phyloP scores from a whole-genome alignment of 192 early-diverging fungal genomes.

The Backusella mclennaniae region DNA sequence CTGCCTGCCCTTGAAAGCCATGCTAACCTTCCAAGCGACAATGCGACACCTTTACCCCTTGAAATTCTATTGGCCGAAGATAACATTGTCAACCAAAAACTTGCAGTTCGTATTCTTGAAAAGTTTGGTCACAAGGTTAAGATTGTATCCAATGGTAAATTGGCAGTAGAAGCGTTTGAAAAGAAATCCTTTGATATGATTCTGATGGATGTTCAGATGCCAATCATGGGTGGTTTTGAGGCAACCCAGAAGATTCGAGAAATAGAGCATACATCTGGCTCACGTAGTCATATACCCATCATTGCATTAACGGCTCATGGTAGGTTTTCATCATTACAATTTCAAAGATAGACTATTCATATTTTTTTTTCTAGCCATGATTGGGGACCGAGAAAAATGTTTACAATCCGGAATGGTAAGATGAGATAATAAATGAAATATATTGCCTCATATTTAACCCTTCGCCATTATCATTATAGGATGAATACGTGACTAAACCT shows the following conservation, averaged over 20 bases:
- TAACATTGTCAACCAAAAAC: conserved; percentile 84
- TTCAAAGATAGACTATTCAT: neutral
- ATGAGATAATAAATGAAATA: neutral
- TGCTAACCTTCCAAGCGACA: conserved; percentile 54
- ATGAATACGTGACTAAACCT: conserved; percentile 71
- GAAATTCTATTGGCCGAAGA: conserved; percentile 79
- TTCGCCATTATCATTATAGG: conserved; percentile 16
- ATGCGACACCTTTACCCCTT: conserved; percentile 49
- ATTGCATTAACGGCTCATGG: conserved; percentile 68
- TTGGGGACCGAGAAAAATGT: conserved; percentile 73
- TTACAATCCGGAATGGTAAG: conserved; percentile 66
- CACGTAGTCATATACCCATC: conserved; percentile 42
- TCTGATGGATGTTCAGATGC: conserved; percentile 90
- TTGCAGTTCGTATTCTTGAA: conserved; percentile 70
- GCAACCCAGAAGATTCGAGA: conserved; percentile 79
- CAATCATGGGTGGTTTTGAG: conserved; percentile 87
- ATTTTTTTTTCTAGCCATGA: conserved; percentile 47
- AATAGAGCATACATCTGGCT: conserved; percentile 52
- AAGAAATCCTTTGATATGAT: conserved; percentile 55
- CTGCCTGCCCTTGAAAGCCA: conserved; percentile 67
- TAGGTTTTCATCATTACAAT: neutral
- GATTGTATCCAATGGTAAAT: conserved; percentile 76
- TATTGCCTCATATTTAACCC: neutral
- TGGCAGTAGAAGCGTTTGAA: conserved; percentile 73
- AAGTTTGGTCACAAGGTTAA: conserved; percentile 75